Conservation (phyloP, 495 filamentous ascomycete species). For the Hypoxylon fragiforme region DNA sequence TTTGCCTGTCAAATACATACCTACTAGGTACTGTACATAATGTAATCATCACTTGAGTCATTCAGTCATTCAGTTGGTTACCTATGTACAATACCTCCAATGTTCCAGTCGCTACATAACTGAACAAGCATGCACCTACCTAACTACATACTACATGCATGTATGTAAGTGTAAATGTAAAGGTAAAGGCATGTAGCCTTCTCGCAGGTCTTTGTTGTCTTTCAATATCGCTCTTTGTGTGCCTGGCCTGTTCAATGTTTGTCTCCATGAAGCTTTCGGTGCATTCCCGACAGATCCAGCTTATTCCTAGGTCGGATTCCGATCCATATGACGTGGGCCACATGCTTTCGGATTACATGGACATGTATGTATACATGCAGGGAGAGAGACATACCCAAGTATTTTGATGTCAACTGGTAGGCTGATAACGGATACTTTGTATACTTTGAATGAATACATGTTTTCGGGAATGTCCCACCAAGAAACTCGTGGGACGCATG, state of each 20-base stretch:
- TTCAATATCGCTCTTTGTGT: constrained; percentile 2
- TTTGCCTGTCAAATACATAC: constrained; percentile 7
- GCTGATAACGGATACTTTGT: no score
- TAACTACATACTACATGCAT: no score
- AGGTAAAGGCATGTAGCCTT: constrained; percentile 17
- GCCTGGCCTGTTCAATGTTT: constrained; percentile 23
- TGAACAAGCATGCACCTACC: constrained; percentile 12
- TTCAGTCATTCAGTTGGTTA: no score
- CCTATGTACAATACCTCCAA: no score
- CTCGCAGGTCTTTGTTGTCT: constrained; percentile 19
- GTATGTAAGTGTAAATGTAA: no score
- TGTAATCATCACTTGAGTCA: constrained; percentile 28
- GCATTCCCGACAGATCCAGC: constrained; percentile 26
- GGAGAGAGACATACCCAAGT: no score
- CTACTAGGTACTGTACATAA: neutral
- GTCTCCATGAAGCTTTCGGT: constrained; percentile 17
- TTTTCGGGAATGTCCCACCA: no score
- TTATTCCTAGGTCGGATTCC: constrained; percentile 5
- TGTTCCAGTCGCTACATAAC: no score
- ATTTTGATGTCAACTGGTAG: no score
- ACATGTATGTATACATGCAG: neutral
- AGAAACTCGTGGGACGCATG: constrained; percentile 19
- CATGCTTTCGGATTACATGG: constrained; percentile 14
- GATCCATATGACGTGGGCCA: constrained; percentile 18
- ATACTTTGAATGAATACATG: no score